Conservation (phyloP, 805 yeast genomes). For the Candida montana region DNA sequence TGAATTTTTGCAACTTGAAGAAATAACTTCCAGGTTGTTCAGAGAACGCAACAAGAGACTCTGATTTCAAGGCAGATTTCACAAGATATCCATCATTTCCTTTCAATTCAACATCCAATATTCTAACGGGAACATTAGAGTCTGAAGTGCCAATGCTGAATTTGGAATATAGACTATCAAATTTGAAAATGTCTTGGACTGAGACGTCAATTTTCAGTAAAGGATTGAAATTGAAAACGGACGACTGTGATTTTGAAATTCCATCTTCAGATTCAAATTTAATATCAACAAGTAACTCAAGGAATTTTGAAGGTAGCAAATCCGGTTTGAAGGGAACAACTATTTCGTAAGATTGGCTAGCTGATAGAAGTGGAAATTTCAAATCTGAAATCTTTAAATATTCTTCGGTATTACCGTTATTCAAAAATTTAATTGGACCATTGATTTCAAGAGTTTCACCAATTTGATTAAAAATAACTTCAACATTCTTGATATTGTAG, state of each 20-base stretch:
- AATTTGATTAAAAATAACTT: conserved; percentile 7
- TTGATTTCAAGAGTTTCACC: conserved; percentile 4
- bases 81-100: conserved; percentile 31
- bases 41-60: conserved; percentile 46
- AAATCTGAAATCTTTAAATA: too few species aligned
- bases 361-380: conserved; percentile 2
- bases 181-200: conserved; percentile 72
- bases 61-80: conserved; percentile 25
- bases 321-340: conserved; percentile 30
- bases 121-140: conserved; percentile 45
- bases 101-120: conserved; percentile 38
- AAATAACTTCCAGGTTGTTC: conserved; percentile 68
- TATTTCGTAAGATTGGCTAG: conserved; percentile 20
- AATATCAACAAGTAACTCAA: conserved; percentile 13
- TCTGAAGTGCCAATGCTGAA: conserved; percentile 63
- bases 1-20: conserved; percentile 40
- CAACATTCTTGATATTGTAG: conserved; percentile 4
- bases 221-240: conserved; percentile 38
- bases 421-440: not conserved
- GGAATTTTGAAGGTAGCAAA: conserved; percentile 5
- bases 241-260: conserved; percentile 15
- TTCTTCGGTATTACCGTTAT: too few species aligned
- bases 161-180: conserved; percentile 52
- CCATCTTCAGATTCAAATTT: conserved; percentile 8
- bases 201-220: conserved; percentile 62